Base-by-base conservation (phyloP, 129 eudicot genomes). In the Ambrosia trifida region DNA sequence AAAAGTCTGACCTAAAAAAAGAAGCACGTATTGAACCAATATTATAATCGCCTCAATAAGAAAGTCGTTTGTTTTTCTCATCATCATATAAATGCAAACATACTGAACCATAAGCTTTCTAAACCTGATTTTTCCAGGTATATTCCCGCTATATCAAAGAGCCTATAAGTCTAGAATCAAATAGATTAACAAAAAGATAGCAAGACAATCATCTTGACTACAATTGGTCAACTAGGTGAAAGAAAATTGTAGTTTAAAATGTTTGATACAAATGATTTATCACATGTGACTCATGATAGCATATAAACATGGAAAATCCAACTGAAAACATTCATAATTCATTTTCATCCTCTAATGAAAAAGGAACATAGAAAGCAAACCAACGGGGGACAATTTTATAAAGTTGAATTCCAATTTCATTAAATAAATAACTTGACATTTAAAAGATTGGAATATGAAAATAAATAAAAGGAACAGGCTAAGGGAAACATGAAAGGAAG, bases 1-100 rank as follows among this genome's bases (percentile, higher is more conserved):
- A 66, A 94, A 94, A 65, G 90, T 94, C 69, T 78, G 74, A 75
- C 99, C 99, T 94, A 73, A 80, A 20, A 74, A 63, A 54, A 44
- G 16, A 67, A 49, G 41, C 47, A 81, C 6, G 30, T 66, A 43
- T 78, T 20, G 46, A 24, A 49, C 2, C 64, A 52, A 8, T 7
- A 33, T 72, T 72, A 20, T 50, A 76, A 11, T 50, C 54, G 20
- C n/a, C 9, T 64, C 19, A 62, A 20, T 12, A 11, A 30, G 32
- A 49, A 18, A 57, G 13, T 40, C 57, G 24, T 24, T 56, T 20
- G 63, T 56, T 56, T 51, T 56, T 28, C 63, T 56, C 36, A 56
- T n/a, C 47, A 57, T 71, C 28, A 57, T 71, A 36, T 71, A 45
- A 71, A 40, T 57, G 31, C 69, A 33, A 49, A 72, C 11, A 66